Percentiles rank a stretch among this genome's conserved stretches.
Evolutionary conservation across 176 grass and related monocot genomes (phyloP).

Genomic region (Chrysopogon serrulatus): DNA sequence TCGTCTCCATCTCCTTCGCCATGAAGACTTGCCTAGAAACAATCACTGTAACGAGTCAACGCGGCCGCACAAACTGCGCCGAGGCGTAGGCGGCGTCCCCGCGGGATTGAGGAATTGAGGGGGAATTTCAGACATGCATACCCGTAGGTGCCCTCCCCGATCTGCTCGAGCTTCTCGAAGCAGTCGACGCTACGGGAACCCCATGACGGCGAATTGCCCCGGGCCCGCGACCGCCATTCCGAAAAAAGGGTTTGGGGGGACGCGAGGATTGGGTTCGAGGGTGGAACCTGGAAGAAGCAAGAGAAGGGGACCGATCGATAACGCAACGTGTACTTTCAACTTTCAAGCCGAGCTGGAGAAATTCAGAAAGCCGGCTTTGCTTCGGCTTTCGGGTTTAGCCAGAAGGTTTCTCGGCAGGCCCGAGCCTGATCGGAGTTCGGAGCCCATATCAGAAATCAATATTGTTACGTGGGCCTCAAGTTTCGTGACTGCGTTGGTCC

Average conservation of each 20-base stretch:
- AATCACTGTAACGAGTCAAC: not conserved
- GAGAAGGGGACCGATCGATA: not conserved
- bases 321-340: not conserved
- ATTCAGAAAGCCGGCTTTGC: no score
- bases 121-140: not conserved
- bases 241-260: conserved; percentile 22
- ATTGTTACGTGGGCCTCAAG: no score
- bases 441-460: no score
- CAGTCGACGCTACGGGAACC: conserved; percentile 42
- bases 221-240: conserved; percentile 55
- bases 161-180: conserved; percentile 27
- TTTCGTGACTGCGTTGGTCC: no score
- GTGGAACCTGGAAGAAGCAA: not conserved
- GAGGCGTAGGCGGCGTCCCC: not conserved
- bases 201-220: conserved; percentile 57
- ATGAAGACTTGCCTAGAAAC: conserved; percentile 73
- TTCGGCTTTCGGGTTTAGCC: no score
- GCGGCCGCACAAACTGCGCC: not conserved
- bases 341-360: not conserved
- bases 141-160: conserved; percentile 30
- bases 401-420: no score
- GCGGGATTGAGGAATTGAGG: not conserved
- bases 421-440: no score
- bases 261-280: not conserved
- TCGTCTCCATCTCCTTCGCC: conserved; percentile 73